These are phyloP conservation scores for Croton setiger DNA, from an alignment of 441 rosid genomes.

Conservation along the genomic window DNA sequence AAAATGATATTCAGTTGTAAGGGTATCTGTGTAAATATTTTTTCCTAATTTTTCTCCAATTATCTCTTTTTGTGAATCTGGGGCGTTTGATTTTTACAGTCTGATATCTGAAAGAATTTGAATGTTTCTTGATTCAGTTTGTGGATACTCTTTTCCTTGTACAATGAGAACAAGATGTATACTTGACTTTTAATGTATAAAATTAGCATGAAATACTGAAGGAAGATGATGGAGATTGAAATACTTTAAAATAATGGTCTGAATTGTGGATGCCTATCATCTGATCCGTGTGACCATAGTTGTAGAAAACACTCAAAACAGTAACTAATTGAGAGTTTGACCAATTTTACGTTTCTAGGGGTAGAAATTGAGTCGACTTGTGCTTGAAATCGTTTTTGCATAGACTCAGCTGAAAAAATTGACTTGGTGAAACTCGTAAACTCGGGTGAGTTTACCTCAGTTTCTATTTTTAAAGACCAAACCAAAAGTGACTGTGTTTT, in stretches of 20 bases:
- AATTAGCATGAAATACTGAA: not conserved
- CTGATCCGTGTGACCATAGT: not conserved
- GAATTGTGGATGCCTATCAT: not conserved
- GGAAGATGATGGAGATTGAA: not conserved
- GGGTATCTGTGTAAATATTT: not conserved
- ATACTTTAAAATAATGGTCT: not conserved
- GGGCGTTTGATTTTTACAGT: not conserved
- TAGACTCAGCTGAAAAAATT: too few species aligned
- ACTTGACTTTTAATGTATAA: not conserved
- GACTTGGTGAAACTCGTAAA: too few species aligned
- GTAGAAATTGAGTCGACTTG: too few species aligned
- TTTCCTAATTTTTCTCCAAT: not conserved
- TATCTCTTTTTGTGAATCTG: not conserved
- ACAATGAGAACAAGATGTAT: not conserved
- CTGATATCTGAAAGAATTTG: not conserved
- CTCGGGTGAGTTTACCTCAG: too few species aligned
- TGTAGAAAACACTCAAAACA: too few species aligned
- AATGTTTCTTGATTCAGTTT: not conserved
- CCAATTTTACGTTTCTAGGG: too few species aligned
- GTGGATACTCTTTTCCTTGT: not conserved
- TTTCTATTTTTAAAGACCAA: too few species aligned
- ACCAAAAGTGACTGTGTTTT: too few species aligned
- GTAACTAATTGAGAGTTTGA: not conserved
- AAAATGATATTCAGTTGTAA: not conserved
- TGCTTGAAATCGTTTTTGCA: too few species aligned